Evolutionary conservation across 1,284 basidiomycete genomes (phyloP).

Genomic region (Stygiomarasmius scandens): DNA sequence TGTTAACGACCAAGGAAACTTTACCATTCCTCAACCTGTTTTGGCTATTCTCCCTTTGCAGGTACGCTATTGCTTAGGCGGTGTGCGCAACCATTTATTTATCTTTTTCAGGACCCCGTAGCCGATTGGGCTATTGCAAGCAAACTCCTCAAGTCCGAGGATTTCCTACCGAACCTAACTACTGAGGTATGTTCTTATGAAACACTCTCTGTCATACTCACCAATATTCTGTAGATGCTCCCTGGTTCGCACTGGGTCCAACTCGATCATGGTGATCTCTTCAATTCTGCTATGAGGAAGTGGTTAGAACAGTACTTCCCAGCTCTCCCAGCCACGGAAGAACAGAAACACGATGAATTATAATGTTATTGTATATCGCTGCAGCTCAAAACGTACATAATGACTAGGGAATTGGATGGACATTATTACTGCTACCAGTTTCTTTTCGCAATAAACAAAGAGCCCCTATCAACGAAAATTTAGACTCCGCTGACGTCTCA

Average conservation of each 20-base stretch:
- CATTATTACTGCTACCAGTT: no score
- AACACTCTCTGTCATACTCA: slow-evolving; percentile 2
- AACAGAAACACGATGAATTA: no score
- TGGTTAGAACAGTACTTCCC: slow-evolving; percentile 38
- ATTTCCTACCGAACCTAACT: slow-evolving; percentile 54
- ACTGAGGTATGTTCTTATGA: slow-evolving; percentile 53
- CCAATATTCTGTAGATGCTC: slow-evolving; percentile 36
- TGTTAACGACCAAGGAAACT: slow-evolving; percentile 56
- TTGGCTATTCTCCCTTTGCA: slow-evolving; percentile 43
- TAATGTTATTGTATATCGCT: no score
- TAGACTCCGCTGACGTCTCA: no score
- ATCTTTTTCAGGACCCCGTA: slow-evolving; percentile 56
- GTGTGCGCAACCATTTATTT: background rate
- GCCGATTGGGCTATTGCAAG: slow-evolving; percentile 57
- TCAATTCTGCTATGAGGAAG: slow-evolving; percentile 46
- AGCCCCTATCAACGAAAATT: no score
- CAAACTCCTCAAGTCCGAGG: slow-evolving; percentile 42
- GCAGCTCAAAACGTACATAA: no score
- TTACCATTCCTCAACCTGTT: slow-evolving; percentile 57
- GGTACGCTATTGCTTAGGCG: background rate
- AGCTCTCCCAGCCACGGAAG: no score
- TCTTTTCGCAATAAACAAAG: no score
- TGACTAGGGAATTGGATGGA: no score
- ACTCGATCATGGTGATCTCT: slow-evolving; percentile 52
- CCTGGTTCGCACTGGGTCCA: slow-evolving; percentile 64